Evolutionary conservation across 2,329 filamentous ascomycete genomes (phyloP).

Genomic region (Colletotrichum horii): DNA sequence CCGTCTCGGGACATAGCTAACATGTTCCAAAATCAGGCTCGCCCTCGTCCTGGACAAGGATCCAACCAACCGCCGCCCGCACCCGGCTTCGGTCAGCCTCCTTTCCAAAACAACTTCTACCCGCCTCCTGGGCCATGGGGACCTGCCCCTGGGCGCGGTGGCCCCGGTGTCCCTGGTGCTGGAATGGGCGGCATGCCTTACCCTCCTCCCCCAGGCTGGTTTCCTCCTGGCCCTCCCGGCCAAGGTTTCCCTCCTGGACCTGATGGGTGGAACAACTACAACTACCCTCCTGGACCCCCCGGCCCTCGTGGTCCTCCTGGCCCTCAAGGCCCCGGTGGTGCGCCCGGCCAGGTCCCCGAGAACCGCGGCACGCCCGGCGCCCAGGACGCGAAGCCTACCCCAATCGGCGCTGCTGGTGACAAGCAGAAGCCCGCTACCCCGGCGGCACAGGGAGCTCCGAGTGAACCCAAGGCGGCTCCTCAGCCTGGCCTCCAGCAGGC

Average conservation of each 20-base stretch:
- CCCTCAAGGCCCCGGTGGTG: slow-evolving; percentile 27
- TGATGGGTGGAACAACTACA: slow-evolving; percentile 42
- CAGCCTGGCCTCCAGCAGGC: slow-evolving; percentile 31
- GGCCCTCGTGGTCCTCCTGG: slow-evolving; percentile 60
- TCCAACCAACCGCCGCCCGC: slow-evolving; percentile 36
- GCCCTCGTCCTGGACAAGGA: slow-evolving; percentile 39
- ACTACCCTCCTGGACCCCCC: slow-evolving; percentile 69
- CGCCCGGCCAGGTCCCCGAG: slow-evolving; percentile 27
- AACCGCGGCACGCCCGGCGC: slow-evolving; percentile 26
- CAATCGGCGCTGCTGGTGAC: slow-evolving; percentile 56
- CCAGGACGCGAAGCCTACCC: slow-evolving; percentile 51
- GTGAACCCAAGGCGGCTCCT: slow-evolving; percentile 15
- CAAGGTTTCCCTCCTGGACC: slow-evolving; percentile 72
- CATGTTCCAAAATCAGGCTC: slow-evolving; percentile 39
- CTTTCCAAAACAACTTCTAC: slow-evolving; percentile 53
- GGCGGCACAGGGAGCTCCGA: slow-evolving; percentile 31
- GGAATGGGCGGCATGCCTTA: slow-evolving; percentile 77
- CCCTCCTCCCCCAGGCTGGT: slow-evolving; percentile 80
- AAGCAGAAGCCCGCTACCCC: slow-evolving; percentile 53
- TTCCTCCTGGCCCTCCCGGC: slow-evolving; percentile 67
- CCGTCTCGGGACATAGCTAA: slow-evolving; percentile 26
- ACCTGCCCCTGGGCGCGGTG: slow-evolving; percentile 47
- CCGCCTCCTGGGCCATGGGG: slow-evolving; percentile 62
- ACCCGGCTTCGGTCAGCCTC: slow-evolving; percentile 47
- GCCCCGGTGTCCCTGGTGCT: slow-evolving; percentile 41